Base-by-base conservation (phyloP, 2,329 filamentous ascomycete genomes). In the Scortechinia acanthostroma region DNA sequence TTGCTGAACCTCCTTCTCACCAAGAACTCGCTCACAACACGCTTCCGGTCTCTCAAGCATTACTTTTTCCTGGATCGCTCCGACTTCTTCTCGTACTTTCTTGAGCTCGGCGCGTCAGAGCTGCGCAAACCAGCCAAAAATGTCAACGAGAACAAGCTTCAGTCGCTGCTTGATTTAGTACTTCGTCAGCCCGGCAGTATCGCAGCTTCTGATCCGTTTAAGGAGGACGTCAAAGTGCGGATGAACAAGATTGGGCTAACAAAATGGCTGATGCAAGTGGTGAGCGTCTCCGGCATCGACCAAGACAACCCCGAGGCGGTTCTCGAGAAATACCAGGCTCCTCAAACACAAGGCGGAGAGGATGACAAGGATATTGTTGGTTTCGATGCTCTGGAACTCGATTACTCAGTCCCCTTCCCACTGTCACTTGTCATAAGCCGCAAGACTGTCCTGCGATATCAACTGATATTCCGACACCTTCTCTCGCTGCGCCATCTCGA, bases 31-130 rank as follows among this genome's bases (percentile, higher is more conserved):
- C 76, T 98, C 3, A 91, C 91, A 1, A 86, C 88, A 21, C 80
- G 93, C 28, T 74, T 98, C 46, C 81, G 86, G 42, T 97, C 91
- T 14, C 72, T 98, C 30, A 98, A 98, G 62, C 93, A 98, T 64
- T 98, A 98, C 69, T 98, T 97, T 71, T 98, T 98, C 72, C 82
- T 98, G 50, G 91, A 97, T 55, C 86, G 91, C 5, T 96, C 93
- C 23, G 93, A 98, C 62, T 98, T 95, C 69, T 97, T 98, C 64
- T 90, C 90, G 2, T 95, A 97, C 64, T 98, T 98, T 62, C 81
- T 98, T 48, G 93, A 98, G 59, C 80, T 98, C 17, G 83, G 89
- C 45, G 76, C 86, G 22, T 91, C 90, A 1, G 93, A 98, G 64
- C 74, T 98, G 47, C 86, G 88, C 55, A 96, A 96, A 60, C 85